Percentiles rank a stretch among this genome's conserved stretches.
phyloP scores from a whole-genome alignment of 495 filamentous ascomycete genomes.

The Penicillium lagena region DNA sequence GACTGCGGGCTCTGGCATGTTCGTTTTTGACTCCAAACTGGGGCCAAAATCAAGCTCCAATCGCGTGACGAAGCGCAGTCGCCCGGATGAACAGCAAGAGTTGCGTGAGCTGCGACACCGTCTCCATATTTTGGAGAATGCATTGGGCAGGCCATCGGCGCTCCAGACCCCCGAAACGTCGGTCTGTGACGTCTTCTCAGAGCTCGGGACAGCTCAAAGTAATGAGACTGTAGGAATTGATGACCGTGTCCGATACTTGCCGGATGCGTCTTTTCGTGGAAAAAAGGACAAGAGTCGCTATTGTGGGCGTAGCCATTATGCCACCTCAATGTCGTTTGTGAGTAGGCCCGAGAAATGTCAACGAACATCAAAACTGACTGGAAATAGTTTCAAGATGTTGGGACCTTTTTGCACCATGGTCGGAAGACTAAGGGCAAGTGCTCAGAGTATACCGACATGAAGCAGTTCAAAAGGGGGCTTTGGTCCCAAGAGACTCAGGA shows the following conservation, averaged over 20 bases:
- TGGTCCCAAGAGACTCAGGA: constrained; percentile 27
- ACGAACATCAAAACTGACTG: constrained; percentile 7
- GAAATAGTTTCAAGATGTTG: constrained; percentile 41
- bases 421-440: constrained; percentile 14
- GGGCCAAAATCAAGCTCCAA: constrained; percentile 16
- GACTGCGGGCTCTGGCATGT: constrained; percentile 18
- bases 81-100: constrained; percentile 14
- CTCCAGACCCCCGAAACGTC: constrained; percentile 24
- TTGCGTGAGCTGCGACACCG: constrained; percentile 27
- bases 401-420: constrained; percentile 35
- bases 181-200: constrained; percentile 17
- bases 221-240: constrained; percentile 24
- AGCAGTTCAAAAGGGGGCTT: constrained; percentile 23
- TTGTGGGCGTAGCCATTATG: constrained; percentile 42
- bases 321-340: constrained; percentile 41
- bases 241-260: constrained; percentile 22
- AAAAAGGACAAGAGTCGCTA: constrained; percentile 43
- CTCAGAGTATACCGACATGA: constrained; percentile 25
- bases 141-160: constrained; percentile 15
- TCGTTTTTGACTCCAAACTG: constrained; percentile 34
- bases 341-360: constrained; percentile 6
- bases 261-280: constrained; percentile 36
- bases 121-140: constrained; percentile 23
- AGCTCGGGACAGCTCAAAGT: constrained; percentile 8
- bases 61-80: constrained; percentile 23